Base-by-base conservation (phyloP, 345 rosid species). In the Conringia planisiliqua region DNA sequence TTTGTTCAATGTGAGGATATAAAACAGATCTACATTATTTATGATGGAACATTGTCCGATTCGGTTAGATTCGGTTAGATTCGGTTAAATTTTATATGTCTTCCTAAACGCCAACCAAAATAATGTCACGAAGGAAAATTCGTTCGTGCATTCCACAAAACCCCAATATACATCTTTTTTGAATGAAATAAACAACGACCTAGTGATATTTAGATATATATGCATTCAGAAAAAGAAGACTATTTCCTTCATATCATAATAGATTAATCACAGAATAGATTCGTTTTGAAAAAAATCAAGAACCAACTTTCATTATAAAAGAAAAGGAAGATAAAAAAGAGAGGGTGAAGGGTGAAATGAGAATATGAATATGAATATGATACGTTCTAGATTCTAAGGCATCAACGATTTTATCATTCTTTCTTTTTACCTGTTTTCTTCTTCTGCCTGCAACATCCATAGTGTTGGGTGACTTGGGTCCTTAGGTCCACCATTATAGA, bases 131-230 rank as follows among this genome's bases (percentile, higher is more conserved):
- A 66, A 36, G 14, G 61, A 59, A 58, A 33, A 10, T 50, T 75
- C 9, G 79, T 61, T 75, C 79, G 74, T 75, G 79, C 79, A 42
- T 52, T 44, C 70, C 79, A 75, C 58, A 32, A 75, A 67, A 16
- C 54, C 7, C 32, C 14, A 48, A 60, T 35, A 60, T 35, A 36
- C 51, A 55, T n/a, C 29, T 9, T 52, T 22, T 52, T 22, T 42
- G 1, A 46, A 30, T 38, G 50, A 10, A 48, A 35, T 66, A 57
- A 47, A 36, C 6, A 67, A 59, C 18, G 7, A 20, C 24, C 54
- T 14, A 75, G 36, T 75, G 68, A 14, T 40, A 38, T 16, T 42
- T 20, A 52, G 24, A 72, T 63, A 11, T 22, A 32, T 24, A 22
- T 17, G 40, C 22, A 56, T 36, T 66, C 24, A 44, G 30, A 54